Base-by-base conservation (phyloP, 352 stramenopile genomes). In the Hyaloperonospora brassicae region DNA sequence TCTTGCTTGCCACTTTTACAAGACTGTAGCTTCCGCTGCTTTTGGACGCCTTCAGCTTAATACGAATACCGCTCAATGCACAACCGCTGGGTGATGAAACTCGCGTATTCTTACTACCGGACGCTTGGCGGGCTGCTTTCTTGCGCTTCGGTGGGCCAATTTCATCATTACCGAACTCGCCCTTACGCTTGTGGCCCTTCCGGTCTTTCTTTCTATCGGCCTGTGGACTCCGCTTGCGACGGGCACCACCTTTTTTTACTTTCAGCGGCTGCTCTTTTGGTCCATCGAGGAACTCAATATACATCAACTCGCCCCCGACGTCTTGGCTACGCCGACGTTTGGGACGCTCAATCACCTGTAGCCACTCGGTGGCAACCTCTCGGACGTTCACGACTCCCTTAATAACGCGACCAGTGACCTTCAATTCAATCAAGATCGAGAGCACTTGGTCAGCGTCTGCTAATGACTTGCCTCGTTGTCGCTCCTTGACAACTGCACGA, bases 371-470 rank as follows among this genome's bases (percentile, higher is more conserved):
- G 3, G 82, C 82, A 2, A 94, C 72, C 1, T 64, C 64, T 10
- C 83, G 83, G 24, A 94, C 82, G 36, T 94, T 91, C 2, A 94
- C 72, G 5, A 79, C 64, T 1, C 60, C 65, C 44, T 90, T 89
- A 22, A 87, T 55, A 47, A 93, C 58, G 1, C 82, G 84, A 22
- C 84, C 84, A 2, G 82, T 91, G 14, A 94, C 84, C 53, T 94
- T 94, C 13, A 94, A 64, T 49, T 94, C 84, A 57, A 95, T 91
- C 30, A 95, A 53, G 55, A 95, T 93, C 9, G 82, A 79, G 61
- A 95, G 66, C 8, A 95, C 76, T 56, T 93, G 82, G 48, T 95
- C 84, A 0, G 82, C 83, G 55, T 95, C 84, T 14, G 74, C 77
- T 38, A 93, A 69, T 30, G 84, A 85, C 2, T 84, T 84, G 49